Base-by-base conservation (phyloP, 2,329 filamentous ascomycete genomes). In the Pseudogymnoascus pannorum region DNA sequence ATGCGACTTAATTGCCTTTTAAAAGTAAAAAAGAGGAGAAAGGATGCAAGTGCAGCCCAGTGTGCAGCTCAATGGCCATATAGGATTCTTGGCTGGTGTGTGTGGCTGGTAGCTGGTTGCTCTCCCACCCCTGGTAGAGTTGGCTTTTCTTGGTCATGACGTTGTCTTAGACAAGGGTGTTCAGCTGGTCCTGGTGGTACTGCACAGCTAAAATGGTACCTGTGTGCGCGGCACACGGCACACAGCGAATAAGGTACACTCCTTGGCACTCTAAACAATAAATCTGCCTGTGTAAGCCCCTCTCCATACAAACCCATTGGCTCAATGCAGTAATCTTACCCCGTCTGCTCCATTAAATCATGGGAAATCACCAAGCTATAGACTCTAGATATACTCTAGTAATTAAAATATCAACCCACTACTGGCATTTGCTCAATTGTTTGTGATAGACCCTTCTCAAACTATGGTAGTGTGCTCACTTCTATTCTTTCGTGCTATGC, bases 121-220 rank as follows among this genome's bases (percentile, higher is more conserved):
- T n/a, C 40, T 12, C 40, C 42, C 4, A 22, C 44, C 44, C 24
- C 24, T 11, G 24, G 3, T 26, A 51, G 24, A 6, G 29, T 29
- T 51, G 44, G n/a, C 5, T 51, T n/a, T n/a, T 51, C 44, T 51
- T 51, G 44, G 44, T 51, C 24, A 51, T 51, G 44, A 51, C 44
- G 44, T 51, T 51, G 44, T 11, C 9, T 22, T 51, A 24, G 8
- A 51, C 44, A 29, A 8, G 44, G 44, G 44, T 51, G 11, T 51
- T 51, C 44, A 51, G 44, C 44, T 51, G 24, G 24, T 16, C 2
- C 44, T 51, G 44, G 24, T 51, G 24, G 24, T 16, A 1, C 44
- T 51, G 24, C 20, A 44, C 18, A 22, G 18, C 8, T 22, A 44
- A 24, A 44, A 44, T 14, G 18, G 40, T 44, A 44, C 18, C 48